Evolutionary conservation across 495 filamentous ascomycete genomes (phyloP).

Genomic region (Talaromyces trachyspermus): DNA sequence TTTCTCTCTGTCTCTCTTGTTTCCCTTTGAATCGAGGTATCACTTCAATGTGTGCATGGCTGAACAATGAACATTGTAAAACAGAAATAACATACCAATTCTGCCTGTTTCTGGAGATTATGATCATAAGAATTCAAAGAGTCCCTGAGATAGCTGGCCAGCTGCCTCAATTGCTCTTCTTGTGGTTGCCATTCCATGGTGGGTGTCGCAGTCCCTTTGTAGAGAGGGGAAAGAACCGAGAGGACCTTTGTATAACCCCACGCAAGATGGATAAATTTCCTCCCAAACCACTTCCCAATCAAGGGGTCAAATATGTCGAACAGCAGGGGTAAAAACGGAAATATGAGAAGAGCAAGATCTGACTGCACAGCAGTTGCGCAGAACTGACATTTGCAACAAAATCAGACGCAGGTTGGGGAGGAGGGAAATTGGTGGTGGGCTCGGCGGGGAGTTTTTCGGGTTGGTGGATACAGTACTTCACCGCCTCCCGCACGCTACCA

Average conservation of each 20-base stretch:
- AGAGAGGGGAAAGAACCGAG: too few relatives aligned
- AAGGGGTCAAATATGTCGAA: too few relatives aligned
- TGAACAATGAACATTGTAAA: too few relatives aligned
- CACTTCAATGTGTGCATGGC: too few relatives aligned
- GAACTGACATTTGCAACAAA: not conserved
- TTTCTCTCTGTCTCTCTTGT: not conserved
- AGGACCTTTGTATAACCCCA: slow-evolving; percentile 2
- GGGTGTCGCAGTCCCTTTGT: too few relatives aligned
- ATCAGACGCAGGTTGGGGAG: not conserved
- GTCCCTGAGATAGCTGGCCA: slow-evolving; percentile 82
- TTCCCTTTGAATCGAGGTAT: slow-evolving; percentile 4
- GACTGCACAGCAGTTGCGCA: not conserved
- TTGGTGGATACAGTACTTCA: too few relatives aligned
- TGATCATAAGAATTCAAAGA: slow-evolving; percentile 79
- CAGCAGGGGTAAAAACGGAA: too few relatives aligned
- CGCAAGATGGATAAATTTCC: too few relatives aligned
- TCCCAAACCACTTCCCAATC: too few relatives aligned
- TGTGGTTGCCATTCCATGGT: slow-evolving; percentile 97
- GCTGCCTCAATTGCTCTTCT: slow-evolving; percentile 75
- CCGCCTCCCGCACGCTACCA: too few relatives aligned
- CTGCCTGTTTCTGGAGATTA: slow-evolving; percentile 73
- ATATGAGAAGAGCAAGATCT: too few relatives aligned
- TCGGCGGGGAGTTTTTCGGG: slow-evolving; percentile 4
- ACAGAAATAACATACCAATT: slow-evolving; percentile 38
- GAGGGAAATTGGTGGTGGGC: not conserved